These are phyloP conservation scores for Diaporthe citri DNA, from an alignment of 2,329 filamentous ascomycete species.

Conservation along the genomic window DNA sequence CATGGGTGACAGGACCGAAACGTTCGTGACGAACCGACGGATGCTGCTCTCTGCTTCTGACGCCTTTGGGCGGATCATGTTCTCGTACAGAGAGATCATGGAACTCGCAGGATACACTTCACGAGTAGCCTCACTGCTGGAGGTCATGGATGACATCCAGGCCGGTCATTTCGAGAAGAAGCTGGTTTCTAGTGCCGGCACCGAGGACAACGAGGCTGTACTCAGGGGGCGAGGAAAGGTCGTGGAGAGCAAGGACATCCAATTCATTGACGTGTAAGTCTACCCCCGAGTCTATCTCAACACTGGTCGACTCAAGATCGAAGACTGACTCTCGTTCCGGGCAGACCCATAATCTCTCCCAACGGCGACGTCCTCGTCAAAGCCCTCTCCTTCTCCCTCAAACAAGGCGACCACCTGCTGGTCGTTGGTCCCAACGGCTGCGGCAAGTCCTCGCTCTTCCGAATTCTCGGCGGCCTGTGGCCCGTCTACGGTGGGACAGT, in stretches of 20 bases:
- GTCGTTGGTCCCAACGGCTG: constrained; percentile 98
- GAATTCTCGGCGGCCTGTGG: constrained; percentile 96
- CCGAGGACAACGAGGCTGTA: constrained; percentile 84
- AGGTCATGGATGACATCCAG: constrained; percentile 95
- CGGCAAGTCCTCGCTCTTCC: constrained; percentile 95
- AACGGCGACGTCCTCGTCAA: constrained; percentile 94
- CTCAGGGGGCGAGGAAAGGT: constrained; percentile 85
- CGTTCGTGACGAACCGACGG: constrained; percentile 92
- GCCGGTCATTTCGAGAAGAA: constrained; percentile 96
- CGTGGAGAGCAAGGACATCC: constrained; percentile 84
- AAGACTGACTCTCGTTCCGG: constrained; percentile 37
- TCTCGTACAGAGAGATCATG: constrained; percentile 97
- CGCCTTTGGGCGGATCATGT: constrained; percentile 96
- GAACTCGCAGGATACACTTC: constrained; percentile 96
- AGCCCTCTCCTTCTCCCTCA: constrained; percentile 87
- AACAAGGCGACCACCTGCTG: constrained; percentile 88
- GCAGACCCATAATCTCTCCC: constrained; percentile 89
- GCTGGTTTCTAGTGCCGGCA: constrained; percentile 88
- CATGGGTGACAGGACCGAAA: constrained; percentile 79
- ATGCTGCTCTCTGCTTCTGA: constrained; percentile 95
- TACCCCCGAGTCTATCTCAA: not conserved
- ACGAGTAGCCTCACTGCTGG: constrained; percentile 87
- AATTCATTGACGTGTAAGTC: constrained; percentile 82
- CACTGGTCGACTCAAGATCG: not conserved
- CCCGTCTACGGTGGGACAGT: constrained; percentile 97